These are phyloP conservation scores for Pleurotus platypus DNA, from an alignment of 768 basidiomycete genomes.

Conservation along the genomic window DNA sequence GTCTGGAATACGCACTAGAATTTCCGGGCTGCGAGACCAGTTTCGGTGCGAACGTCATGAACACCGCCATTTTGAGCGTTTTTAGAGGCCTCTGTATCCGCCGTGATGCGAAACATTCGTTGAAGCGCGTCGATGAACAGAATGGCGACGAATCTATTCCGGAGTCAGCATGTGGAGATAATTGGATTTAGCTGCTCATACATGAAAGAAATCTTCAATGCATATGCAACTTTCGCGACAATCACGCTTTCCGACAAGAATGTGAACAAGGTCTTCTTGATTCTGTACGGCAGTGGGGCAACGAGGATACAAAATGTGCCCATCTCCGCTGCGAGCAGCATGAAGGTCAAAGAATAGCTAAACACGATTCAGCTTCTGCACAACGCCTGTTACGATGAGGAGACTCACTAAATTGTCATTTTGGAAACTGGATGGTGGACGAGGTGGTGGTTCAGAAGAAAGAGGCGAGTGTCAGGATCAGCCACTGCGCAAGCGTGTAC, in stretches of 20 bases:
- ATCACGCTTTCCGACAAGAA: conserved; percentile 68
- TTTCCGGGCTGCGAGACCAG: conserved; percentile 86
- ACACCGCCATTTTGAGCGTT: conserved; percentile 43
- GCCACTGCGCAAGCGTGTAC: background rate
- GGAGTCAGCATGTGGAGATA: background rate
- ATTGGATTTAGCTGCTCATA: conserved; percentile 29
- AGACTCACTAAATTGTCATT: conserved; percentile 46
- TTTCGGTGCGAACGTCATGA: conserved; percentile 69
- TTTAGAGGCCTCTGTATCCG: conserved; percentile 70
- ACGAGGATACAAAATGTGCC: conserved; percentile 82
- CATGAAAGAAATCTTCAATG: conserved; percentile 93
- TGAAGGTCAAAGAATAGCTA: conserved; percentile 78
- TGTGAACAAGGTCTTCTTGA: conserved; percentile 68
- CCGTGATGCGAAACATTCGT: conserved; percentile 81
- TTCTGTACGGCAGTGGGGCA: conserved; percentile 73
- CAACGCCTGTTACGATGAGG: background rate
- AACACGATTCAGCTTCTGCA: conserved; percentile 16
- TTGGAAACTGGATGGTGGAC: background rate
- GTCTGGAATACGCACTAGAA: conserved; percentile 67
- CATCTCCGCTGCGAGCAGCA: conserved; percentile 85
- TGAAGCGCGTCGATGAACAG: conserved; percentile 91
- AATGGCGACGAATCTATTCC: conserved; percentile 70
- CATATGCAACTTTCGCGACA: conserved; percentile 86
- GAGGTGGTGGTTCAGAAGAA: conserved; percentile 13
- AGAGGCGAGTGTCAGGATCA: background rate